A percentile compares a stretch with the other conserved stretches of the same genome.
Evolutionary conservation across 2,329 filamentous ascomycete genomes (phyloP).

Genomic region (Aspergillus ustus): DNA sequence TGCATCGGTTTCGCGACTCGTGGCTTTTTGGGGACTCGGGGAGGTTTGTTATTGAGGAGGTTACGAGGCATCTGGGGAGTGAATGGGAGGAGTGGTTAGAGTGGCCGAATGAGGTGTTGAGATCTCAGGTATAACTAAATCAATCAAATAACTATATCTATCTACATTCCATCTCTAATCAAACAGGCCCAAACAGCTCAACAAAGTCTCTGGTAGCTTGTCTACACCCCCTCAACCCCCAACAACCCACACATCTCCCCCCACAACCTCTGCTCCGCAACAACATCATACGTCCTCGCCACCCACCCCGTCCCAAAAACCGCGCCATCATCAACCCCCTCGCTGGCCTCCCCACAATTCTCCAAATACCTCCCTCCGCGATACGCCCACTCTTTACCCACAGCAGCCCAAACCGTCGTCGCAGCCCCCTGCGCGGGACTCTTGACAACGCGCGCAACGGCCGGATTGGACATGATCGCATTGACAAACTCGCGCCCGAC

Average conservation of each 20-base stretch:
- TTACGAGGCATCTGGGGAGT: slow-evolving; percentile 26
- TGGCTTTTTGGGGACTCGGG: slow-evolving; percentile 42
- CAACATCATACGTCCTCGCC: background rate
- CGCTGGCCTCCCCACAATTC: slow-evolving; percentile 15
- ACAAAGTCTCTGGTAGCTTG: background rate
- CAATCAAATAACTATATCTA: too few relatives aligned
- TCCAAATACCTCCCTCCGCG: slow-evolving; percentile 38
- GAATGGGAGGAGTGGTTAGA: slow-evolving; percentile 25
- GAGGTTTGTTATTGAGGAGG: slow-evolving; percentile 25
- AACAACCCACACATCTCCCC: background rate
- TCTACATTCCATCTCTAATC: too few relatives aligned
- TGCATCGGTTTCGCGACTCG: slow-evolving; percentile 37
- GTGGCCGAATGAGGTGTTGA: background rate
- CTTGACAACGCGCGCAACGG: slow-evolving; percentile 3
- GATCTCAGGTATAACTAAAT: too few relatives aligned
- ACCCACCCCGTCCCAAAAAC: slow-evolving; percentile 1
- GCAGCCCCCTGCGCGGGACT: slow-evolving; percentile 19
- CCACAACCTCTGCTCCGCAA: background rate
- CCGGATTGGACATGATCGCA: background rate
- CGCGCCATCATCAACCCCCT: slow-evolving; percentile 20
- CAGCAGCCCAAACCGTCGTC: slow-evolving; percentile 24
- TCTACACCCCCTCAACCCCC: background rate
- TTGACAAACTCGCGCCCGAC: background rate
- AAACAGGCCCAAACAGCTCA: too few relatives aligned
- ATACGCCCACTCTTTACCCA: slow-evolving; percentile 28